These are phyloP conservation scores for Solanum infundibuliforme DNA, from an alignment of 257 asterid species.

Conservation along the genomic window DNA sequence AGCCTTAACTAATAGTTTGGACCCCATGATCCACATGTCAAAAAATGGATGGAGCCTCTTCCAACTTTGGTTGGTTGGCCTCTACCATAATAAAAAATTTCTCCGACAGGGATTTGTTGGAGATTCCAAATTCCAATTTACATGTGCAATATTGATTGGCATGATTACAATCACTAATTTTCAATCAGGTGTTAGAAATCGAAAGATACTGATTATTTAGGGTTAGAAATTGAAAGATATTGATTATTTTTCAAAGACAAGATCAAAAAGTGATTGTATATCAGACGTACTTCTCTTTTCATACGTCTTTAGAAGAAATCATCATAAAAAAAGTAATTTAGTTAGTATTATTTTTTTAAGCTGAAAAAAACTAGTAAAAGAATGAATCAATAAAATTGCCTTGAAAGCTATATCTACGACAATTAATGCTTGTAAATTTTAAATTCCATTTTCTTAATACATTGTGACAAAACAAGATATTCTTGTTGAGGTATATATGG, in stretches of 20 bases:
- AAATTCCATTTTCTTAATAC: neutral
- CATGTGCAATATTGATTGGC: neutral
- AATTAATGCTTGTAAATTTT: neutral
- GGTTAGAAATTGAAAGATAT: no score
- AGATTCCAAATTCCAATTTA: neutral
- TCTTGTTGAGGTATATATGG: neutral
- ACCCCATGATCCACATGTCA: no score
- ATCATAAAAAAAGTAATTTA: no score
- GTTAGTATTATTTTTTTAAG: no score
- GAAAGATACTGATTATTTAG: no score
- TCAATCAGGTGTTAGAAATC: neutral
- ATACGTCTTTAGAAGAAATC: neutral
- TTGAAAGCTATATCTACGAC: neutral
- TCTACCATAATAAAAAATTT: no score
- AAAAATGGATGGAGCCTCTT: no score
- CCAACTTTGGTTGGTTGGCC: no score
- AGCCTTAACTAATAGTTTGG: no score
- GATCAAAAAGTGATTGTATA: neutral
- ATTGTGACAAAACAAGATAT: neutral
- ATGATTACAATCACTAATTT: neutral
- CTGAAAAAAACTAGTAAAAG: no score
- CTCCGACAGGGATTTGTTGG: neutral
- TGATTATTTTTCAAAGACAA: no score
- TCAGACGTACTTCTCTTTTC: no score
- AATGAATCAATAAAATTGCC: neutral